These are phyloP conservation scores for Fereydounia khargensis DNA, from an alignment of 1,284 basidiomycete species.

Conservation along the genomic window DNA sequence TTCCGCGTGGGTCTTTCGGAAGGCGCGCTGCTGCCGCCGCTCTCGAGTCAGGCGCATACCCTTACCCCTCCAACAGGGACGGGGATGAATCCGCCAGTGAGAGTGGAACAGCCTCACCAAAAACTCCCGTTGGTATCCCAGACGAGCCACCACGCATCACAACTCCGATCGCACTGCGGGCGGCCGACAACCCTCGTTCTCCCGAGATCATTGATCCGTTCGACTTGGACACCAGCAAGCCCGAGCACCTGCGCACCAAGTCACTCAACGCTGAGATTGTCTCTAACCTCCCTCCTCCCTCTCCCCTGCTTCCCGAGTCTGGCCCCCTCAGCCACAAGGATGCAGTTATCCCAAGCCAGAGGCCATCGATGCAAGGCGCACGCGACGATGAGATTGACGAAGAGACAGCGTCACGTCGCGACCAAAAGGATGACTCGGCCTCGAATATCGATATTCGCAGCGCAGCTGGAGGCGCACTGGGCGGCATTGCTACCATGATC, in stretches of 20 bases:
- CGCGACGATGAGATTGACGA: slow-evolving; percentile 27
- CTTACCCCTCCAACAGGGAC: no score
- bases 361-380: slow-evolving; percentile 25
- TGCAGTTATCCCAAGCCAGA: slow-evolving; percentile 24
- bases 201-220: slow-evolving; percentile 29
- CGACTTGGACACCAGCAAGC: not conserved
- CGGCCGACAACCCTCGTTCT: slow-evolving; percentile 29
- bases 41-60: slow-evolving; percentile 12
- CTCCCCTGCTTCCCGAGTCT: slow-evolving; percentile 29
- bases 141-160: slow-evolving; percentile 14
- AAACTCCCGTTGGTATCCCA: slow-evolving; percentile 1
- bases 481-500: slow-evolving; percentile 33
- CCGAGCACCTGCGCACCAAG: slow-evolving; percentile 12
- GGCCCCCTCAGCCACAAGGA: slow-evolving; percentile 35
- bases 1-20: slow-evolving; percentile 7
- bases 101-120: not conserved
- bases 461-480: slow-evolving; percentile 30
- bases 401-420: slow-evolving; percentile 15
- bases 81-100: not conserved
- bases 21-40: slow-evolving; percentile 17
- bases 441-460: slow-evolving; percentile 24
- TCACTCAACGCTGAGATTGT: slow-evolving; percentile 22
- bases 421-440: slow-evolving; percentile 6
- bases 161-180: slow-evolving; percentile 23
- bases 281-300: slow-evolving; percentile 20